Evolutionary conservation across 1,284 basidiomycete species (phyloP).

Genomic region (Apiotrichum montevideense): DNA sequence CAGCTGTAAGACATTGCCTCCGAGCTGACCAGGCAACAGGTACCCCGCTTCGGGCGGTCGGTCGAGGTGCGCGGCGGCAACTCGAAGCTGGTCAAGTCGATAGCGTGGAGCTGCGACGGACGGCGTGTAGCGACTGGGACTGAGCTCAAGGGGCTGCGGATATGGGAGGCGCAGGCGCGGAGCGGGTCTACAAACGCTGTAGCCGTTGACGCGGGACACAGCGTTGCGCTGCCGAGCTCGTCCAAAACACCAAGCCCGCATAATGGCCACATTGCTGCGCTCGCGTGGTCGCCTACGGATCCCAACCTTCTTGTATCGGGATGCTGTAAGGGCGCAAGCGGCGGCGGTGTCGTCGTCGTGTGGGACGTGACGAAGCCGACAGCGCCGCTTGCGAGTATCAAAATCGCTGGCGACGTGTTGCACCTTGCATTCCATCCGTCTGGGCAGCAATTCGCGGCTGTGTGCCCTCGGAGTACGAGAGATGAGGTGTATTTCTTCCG

Average conservation of each 20-base stretch:
- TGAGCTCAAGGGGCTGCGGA: conserved; percentile 22
- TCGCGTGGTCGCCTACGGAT: conserved; percentile 39
- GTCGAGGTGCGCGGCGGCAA: conserved; percentile 25
- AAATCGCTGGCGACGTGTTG: conserved; percentile 33
- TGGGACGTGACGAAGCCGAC: conserved; percentile 28
- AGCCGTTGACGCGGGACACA: conserved; percentile 7
- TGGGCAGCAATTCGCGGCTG: conserved; percentile 37
- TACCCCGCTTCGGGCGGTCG: conserved; percentile 17
- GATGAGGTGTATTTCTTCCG: conserved; percentile 41
- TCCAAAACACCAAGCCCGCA: conserved; percentile 30
- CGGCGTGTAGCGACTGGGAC: conserved; percentile 23
- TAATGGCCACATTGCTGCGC: conserved; percentile 30
- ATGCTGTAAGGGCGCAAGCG: conserved; percentile 23
- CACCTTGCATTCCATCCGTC: conserved; percentile 39
- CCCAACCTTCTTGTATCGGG: conserved; percentile 34
- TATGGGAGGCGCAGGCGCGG: conserved; percentile 19
- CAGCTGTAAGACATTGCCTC: background rate
- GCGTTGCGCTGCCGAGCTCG: conserved; percentile 18
- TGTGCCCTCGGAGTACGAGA: conserved; percentile 22
- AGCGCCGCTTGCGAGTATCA: conserved; percentile 25
- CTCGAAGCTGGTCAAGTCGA: conserved; percentile 19
- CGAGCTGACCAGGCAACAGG: conserved; percentile 9
- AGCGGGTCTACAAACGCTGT: background rate
- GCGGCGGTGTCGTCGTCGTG: conserved; percentile 25
- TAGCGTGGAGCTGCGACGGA: conserved; percentile 30